Percentiles rank a stretch among this genome's conserved stretches.
These are phyloP conservation scores for Paecilomyces fulvus DNA, from an alignment of 2,329 filamentous ascomycete genomes.

Conservation along the genomic window DNA sequence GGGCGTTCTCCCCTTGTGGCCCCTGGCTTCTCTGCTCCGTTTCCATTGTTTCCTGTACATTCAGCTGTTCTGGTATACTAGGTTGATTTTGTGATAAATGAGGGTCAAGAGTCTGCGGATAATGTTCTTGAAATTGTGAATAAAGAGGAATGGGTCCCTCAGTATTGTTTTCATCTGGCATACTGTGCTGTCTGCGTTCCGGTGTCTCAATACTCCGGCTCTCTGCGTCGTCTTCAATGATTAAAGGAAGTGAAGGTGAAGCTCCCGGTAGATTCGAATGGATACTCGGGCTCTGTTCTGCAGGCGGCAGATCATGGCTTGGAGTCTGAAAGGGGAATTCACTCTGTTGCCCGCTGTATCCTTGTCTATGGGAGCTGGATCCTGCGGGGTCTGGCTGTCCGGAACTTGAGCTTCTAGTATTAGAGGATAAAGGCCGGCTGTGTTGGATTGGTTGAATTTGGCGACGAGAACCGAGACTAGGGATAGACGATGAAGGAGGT, in stretches of 20 bases:
- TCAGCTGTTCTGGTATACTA: background rate
- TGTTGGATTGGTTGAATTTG: background rate
- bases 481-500: background rate
- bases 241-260: background rate
- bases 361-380: background rate
- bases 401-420: background rate
- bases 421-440: background rate
- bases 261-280: background rate
- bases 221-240: background rate
- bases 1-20: background rate
- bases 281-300: background rate
- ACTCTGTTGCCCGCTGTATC: background rate
- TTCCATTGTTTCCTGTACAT: background rate
- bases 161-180: background rate
- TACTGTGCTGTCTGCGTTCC: background rate
- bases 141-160: background rate
- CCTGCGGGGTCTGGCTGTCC: background rate
- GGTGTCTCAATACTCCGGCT: background rate
- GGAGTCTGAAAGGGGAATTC: background rate
- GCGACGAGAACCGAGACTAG: background rate
- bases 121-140: background rate
- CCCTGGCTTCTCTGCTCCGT: background rate
- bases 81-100: background rate
- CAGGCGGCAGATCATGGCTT: background rate
- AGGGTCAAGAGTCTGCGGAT: background rate